Conservation (phyloP, 331 rosid species). For the Quercus lobata region DNA sequence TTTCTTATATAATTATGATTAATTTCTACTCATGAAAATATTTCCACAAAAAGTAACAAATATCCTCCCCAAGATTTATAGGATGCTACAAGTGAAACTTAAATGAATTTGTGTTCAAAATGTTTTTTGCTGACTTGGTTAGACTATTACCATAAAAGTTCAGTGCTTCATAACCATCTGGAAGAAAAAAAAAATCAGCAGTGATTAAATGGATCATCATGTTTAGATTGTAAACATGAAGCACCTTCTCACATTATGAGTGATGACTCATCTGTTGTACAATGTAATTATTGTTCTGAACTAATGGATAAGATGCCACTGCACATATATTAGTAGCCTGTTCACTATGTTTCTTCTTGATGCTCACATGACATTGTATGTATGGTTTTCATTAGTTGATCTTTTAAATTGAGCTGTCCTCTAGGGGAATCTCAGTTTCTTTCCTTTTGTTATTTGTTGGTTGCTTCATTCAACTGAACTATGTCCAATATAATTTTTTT, state of each 20-base stretch:
- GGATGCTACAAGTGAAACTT: neutral
- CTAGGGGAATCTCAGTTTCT: neutral
- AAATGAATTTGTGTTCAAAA: neutral
- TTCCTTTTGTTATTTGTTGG: neutral
- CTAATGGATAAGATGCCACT: neutral
- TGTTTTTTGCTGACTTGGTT: neutral
- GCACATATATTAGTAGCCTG: neutral
- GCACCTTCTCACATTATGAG: neutral
- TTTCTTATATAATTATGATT: neutral
- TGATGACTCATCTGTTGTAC: neutral
- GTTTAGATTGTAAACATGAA: neutral
- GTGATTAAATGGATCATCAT: too few species aligned
- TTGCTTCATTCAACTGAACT: neutral
- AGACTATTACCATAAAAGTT: neutral
- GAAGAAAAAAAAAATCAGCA: too few species aligned
- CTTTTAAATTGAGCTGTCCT: neutral
- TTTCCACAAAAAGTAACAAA: neutral
- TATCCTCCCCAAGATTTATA: neutral
- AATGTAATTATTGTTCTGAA: neutral
- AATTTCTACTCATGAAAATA: neutral
- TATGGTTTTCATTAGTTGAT: neutral
- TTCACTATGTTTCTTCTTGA: neutral
- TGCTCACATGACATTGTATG: neutral
- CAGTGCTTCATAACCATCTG: too few species aligned
- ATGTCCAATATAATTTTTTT: neutral